Evolutionary conservation across 2,329 filamentous ascomycete genomes (phyloP).

Genomic region (Alternaria hordeiaustralica): DNA sequence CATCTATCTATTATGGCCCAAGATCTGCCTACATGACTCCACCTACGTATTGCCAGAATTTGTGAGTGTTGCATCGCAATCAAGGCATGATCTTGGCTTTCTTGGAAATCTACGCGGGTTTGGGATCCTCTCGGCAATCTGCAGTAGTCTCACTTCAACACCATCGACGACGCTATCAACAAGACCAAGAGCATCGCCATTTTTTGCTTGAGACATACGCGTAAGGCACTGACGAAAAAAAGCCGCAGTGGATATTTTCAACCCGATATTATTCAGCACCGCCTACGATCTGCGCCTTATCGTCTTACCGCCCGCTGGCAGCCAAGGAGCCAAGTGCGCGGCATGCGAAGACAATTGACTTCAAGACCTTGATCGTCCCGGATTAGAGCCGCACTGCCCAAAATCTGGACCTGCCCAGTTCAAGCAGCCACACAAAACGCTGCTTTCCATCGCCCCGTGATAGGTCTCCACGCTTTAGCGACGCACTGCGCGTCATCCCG

Average conservation of each 20-base stretch:
- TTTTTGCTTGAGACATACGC: not conserved
- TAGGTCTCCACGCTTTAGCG: conserved; percentile 1
- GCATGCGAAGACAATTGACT: conserved; percentile 12
- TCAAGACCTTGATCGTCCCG: conserved; percentile 7
- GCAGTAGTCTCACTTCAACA: not conserved
- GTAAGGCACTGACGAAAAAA: not conserved
- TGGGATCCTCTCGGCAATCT: conserved; percentile 7
- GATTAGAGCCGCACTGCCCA: conserved; percentile 1
- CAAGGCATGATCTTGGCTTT: conserved; percentile 13
- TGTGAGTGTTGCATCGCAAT: conserved; percentile 13
- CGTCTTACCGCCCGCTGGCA: conserved; percentile 4
- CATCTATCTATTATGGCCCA: not conserved
- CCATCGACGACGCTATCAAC: not conserved
- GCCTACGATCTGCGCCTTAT: conserved; percentile 7
- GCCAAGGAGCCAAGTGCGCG: conserved; percentile 28
- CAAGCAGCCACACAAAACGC: conserved; percentile 4
- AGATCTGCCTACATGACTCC: not conserved
- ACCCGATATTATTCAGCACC: not conserved
- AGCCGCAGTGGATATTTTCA: not conserved
- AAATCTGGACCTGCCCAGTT: not conserved
- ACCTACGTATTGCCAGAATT: conserved; percentile 5
- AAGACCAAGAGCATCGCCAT: not conserved
- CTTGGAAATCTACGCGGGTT: not conserved
- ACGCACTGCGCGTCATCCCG: conserved; percentile 12
- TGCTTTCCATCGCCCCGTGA: not conserved